These are phyloP conservation scores for Beta lomatogona DNA, from an alignment of 179 eudicot genomes.

Conservation along the genomic window DNA sequence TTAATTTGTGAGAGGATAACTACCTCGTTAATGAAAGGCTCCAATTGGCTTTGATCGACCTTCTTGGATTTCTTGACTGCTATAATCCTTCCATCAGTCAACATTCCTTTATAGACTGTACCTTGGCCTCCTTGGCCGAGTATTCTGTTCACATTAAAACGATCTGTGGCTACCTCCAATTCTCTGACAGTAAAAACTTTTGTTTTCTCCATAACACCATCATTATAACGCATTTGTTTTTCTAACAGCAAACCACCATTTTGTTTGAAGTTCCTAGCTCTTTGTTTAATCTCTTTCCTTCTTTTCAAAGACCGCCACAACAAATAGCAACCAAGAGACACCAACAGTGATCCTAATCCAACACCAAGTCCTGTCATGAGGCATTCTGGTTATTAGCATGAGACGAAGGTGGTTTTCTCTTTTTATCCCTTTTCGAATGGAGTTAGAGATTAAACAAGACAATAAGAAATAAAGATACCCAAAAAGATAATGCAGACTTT, in stretches of 20 bases:
- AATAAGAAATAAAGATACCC: too few relatives aligned
- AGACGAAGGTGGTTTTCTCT: too few relatives aligned
- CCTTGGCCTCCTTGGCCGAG: conserved; percentile 43
- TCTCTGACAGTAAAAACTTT: conserved; percentile 43
- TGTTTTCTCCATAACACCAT: conserved; percentile 39
- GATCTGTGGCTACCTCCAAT: conserved; percentile 44
- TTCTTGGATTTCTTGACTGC: conserved; percentile 9
- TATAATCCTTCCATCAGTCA: conserved; percentile 35
- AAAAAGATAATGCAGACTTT: too few relatives aligned
- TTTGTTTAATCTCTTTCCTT: conserved; percentile 19
- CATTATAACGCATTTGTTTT: conserved; percentile 28
- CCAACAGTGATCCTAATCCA: conserved; percentile 20
- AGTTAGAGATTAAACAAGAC: too few relatives aligned
- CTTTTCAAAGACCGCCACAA: conserved; percentile 16
- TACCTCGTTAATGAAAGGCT: too few relatives aligned
- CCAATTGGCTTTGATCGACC: too few relatives aligned
- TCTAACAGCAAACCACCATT: conserved; percentile 34
- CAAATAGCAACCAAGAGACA: conserved; percentile 16
- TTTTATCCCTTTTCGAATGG: too few relatives aligned
- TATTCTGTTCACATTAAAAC: conserved; percentile 40
- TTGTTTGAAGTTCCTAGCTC: conserved; percentile 31
- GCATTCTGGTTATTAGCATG: not conserved
- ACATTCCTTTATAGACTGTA: conserved; percentile 45
- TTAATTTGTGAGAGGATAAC: conserved; percentile 24
- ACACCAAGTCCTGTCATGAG: conserved; percentile 22